These are phyloP conservation scores for Typha latifolia DNA, from an alignment of 176 grass and related monocot species.

Conservation along the genomic window DNA sequence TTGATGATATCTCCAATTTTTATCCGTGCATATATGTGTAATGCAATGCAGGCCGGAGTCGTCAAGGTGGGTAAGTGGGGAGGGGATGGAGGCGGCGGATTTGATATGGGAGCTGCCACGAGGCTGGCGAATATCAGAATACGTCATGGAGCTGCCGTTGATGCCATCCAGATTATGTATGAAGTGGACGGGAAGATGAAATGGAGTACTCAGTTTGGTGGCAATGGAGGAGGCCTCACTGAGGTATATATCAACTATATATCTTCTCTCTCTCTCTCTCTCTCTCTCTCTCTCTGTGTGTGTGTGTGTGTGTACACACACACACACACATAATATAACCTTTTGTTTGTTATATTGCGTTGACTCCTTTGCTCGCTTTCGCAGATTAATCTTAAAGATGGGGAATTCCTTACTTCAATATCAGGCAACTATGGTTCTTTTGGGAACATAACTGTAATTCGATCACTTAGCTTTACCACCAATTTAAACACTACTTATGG, in stretches of 20 bases:
- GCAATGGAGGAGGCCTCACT: too few relatives aligned
- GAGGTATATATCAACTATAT: too few relatives aligned
- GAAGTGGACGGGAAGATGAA: not conserved
- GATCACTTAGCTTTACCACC: not conserved
- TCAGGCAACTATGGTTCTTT: not conserved
- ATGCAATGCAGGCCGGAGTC: not conserved
- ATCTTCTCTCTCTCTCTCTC: too few relatives aligned
- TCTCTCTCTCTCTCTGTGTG: too few relatives aligned
- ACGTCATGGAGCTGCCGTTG: not conserved
- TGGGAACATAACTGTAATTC: too few relatives aligned
- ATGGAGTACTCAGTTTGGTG: too few relatives aligned
- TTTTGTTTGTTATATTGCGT: too few relatives aligned
- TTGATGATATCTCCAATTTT: too few relatives aligned
- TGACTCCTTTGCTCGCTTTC: too few relatives aligned
- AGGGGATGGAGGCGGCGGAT: not conserved
- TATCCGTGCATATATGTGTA: too few relatives aligned
- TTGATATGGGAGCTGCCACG: not conserved
- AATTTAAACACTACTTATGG: not conserved
- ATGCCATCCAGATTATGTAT: not conserved
- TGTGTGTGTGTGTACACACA: too few relatives aligned
- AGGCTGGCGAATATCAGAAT: not conserved
- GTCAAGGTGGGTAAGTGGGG: not conserved
- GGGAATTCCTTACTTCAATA: not conserved
- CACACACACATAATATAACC: too few relatives aligned
- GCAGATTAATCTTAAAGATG: not conserved